Conservation (phyloP, 345 rosid species). For the Lepidium sativum region DNA sequence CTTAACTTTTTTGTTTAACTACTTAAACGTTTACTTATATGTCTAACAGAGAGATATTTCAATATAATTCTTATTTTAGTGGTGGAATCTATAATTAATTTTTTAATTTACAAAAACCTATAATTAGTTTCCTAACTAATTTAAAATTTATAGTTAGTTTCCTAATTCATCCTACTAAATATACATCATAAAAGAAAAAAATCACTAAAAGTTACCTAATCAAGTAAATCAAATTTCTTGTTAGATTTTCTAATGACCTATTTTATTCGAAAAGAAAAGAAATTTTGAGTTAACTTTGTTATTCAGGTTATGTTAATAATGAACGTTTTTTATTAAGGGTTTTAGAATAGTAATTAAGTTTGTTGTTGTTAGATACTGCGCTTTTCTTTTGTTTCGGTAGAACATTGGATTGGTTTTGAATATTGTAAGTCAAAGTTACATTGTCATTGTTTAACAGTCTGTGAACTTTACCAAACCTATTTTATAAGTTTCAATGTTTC, state of each 20-base stretch:
- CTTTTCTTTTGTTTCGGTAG: background rate
- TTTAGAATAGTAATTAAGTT: background rate
- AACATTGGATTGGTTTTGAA: background rate
- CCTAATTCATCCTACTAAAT: too few species aligned
- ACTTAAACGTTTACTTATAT: too few species aligned
- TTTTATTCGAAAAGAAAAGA: background rate
- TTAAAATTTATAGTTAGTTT: too few species aligned
- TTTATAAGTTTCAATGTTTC: background rate
- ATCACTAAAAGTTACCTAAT: background rate
- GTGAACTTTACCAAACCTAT: background rate
- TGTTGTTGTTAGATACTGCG: background rate
- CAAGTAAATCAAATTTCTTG: background rate
- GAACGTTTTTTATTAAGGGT: background rate
- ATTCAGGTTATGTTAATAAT: too few species aligned
- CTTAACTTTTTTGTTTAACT: too few species aligned
- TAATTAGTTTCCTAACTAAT: too few species aligned
- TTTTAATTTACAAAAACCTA: too few species aligned
- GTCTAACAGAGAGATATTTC: too few species aligned
- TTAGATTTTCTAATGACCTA: background rate
- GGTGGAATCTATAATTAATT: too few species aligned
- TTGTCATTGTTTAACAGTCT: constrained; percentile 11
- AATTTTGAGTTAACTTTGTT: background rate
- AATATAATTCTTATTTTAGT: too few species aligned
- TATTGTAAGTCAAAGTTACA: background rate
- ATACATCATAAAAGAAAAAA: background rate